Evolutionary conservation across 805 yeast genomes (phyloP).

Genomic region (Vanderwaltozyma yarrowii): DNA sequence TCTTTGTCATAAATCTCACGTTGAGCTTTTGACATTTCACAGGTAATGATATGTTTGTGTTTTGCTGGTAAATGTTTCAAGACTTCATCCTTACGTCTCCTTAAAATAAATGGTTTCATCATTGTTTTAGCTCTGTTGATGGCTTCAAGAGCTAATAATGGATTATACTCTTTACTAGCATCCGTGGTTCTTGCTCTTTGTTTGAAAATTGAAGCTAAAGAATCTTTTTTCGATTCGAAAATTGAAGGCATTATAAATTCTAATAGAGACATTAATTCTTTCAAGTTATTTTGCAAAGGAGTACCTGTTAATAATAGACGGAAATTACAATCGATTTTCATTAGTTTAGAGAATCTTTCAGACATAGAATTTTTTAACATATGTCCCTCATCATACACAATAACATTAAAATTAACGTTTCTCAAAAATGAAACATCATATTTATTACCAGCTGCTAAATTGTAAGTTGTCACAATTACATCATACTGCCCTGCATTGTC

Average conservation of each 20-base stretch:
- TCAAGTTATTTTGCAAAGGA: conserved; percentile 87
- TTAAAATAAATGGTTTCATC: conserved; percentile 95
- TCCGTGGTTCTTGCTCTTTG: conserved; percentile 70
- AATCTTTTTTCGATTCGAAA: conserved; percentile 74
- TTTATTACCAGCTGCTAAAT: conserved; percentile 78
- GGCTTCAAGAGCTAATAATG: conserved; percentile 82
- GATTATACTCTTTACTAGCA: conserved; percentile 49
- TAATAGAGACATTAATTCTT: conserved; percentile 79
- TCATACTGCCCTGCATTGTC: conserved; percentile 52
- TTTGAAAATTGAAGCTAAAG: conserved; percentile 71
- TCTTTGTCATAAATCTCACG: conserved; percentile 49
- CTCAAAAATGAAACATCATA: conserved; percentile 72
- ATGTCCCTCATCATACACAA: conserved; percentile 97
- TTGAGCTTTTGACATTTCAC: conserved; percentile 52
- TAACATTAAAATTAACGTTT: conserved; percentile 66
- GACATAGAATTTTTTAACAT: conserved; percentile 83
- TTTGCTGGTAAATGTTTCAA: conserved; percentile 81
- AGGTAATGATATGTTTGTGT: conserved; percentile 48
- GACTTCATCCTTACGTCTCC: conserved; percentile 89
- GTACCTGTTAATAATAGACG: conserved; percentile 90
- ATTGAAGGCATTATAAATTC: conserved; percentile 83
- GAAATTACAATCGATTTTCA: conserved; percentile 76
- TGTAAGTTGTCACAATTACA: conserved; percentile 90
- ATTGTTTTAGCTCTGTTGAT: conserved; percentile 87
- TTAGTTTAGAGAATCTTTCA: conserved; percentile 78